A percentile compares a stretch with the other conserved stretches of the same genome.
phyloP scores from a whole-genome alignment of 2,329 filamentous ascomycete species.

The Colletotrichum liaoningense region DNA sequence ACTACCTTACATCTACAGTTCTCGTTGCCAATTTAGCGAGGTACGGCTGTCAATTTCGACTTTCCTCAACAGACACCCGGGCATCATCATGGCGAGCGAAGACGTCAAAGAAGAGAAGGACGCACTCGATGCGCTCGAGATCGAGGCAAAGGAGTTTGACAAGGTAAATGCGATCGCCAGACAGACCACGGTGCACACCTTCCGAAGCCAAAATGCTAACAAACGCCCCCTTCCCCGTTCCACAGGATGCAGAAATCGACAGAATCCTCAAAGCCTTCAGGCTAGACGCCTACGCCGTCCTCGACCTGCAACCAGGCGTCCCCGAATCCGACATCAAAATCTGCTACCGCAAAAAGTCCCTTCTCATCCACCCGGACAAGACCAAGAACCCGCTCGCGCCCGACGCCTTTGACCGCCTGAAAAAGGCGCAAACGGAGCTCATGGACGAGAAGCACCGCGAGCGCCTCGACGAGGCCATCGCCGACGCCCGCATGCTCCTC shows the following conservation, averaged over 20 bases:
- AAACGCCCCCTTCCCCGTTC: accelerated
- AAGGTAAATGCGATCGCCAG: constrained; percentile 68
- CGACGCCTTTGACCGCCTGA: constrained; percentile 95
- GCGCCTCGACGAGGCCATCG: constrained; percentile 91
- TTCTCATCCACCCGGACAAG: constrained; percentile 98
- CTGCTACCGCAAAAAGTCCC: constrained; percentile 95
- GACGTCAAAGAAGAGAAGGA: constrained; percentile 71
- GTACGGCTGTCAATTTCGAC: neutral
- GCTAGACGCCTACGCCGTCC: constrained; percentile 84
- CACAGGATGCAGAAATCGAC: constrained; percentile 92
- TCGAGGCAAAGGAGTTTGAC: constrained; percentile 89
- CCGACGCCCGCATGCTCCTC: constrained; percentile 93
- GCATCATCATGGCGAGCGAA: constrained; percentile 50
- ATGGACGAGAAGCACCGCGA: constrained; percentile 94
- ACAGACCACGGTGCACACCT: neutral
- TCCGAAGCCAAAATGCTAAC: neutral
- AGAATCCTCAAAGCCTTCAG: constrained; percentile 92
- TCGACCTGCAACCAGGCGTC: constrained; percentile 95
- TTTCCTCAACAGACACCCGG: neutral
- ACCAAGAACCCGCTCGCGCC: constrained; percentile 90
- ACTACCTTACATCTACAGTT: neutral
- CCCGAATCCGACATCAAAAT: constrained; percentile 96
- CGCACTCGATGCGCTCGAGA: constrained; percentile 83
- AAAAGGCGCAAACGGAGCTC: constrained; percentile 91
- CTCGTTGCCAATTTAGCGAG: neutral